phyloP scores from a whole-genome alignment of 441 rosid genomes.

The Pelargonium australe region DNA sequence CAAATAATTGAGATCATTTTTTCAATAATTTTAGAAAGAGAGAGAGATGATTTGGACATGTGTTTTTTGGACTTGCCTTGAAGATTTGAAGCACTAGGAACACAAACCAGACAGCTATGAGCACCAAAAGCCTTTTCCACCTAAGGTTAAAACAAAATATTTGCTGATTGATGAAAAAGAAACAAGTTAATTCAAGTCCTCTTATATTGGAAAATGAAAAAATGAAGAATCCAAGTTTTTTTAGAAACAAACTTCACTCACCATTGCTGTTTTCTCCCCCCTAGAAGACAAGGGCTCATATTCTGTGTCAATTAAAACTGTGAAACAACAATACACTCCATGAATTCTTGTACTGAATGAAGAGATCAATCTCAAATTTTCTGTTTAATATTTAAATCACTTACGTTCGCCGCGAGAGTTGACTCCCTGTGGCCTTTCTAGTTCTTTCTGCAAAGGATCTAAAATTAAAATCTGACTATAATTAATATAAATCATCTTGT shows the following conservation, averaged over 20 bases:
- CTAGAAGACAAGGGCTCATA: conserved; percentile 63
- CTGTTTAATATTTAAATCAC: neutral
- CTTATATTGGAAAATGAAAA: neutral
- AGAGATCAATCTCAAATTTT: too few species aligned
- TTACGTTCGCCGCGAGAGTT: neutral
- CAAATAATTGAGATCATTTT: conserved; percentile 41
- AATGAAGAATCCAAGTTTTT: too few species aligned
- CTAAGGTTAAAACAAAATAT: conserved; percentile 42
- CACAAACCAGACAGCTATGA: conserved; percentile 55
- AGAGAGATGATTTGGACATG: conserved; percentile 9
- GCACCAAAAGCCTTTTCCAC: conserved; percentile 68
- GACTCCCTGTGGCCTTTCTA: neutral
- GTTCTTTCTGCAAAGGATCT: neutral
- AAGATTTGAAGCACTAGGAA: conserved; percentile 51
- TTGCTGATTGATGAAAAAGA: conserved; percentile 24
- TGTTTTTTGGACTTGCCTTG: conserved; percentile 35
- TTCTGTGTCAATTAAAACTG: conserved; percentile 63
- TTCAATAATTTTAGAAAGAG: conserved; percentile 25
- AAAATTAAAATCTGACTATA: conserved; percentile 10
- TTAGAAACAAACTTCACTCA: conserved; percentile 21
- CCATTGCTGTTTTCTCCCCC: conserved; percentile 68
- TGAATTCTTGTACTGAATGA: neutral
- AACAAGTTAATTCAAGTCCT: conserved; percentile 8
- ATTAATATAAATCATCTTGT: neutral
- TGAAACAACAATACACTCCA: conserved; percentile 9